Base-by-base conservation (phyloP, 2,329 filamentous ascomycete species). In the Arthrobotrys conoides region DNA sequence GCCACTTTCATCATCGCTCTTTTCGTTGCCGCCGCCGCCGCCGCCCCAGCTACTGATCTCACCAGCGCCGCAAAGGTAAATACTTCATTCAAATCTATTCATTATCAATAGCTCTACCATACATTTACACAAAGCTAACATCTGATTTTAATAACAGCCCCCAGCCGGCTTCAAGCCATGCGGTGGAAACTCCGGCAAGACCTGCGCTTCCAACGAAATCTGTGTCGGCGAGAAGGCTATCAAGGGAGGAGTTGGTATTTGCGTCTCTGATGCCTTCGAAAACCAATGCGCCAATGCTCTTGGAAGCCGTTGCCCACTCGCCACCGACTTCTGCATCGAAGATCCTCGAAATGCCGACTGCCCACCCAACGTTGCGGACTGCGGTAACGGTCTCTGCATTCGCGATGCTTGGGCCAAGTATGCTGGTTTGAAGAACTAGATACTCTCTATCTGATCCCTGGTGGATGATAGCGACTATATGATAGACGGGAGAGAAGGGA, bases 351-450 rank as follows among this genome's bases (percentile, higher is more conserved):
- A 61, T 61, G 46, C 61, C 71, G 41, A 75, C 71, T 75, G 71
- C 71, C 64, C 64, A 64, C 41, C 41, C 1, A 46, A 44, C 36
- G 64, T 75, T 33, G 55, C 69, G 53, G 71, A 75, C 46, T 75
- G 71, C 64, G 71, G 71, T 69, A 59, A 66, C 44, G 71, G 71
- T 57, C 63, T 75, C 55, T 75, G 71, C 64, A 48, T 75, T 9
- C 44, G 53, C 18, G 46, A n/a, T 30, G 18, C 49, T 12, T 63
- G 53, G 53, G 71, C 64, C 24, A 49, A 59, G 38, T 46, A 6
- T 18, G 36, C 46, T 22, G 70, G 64, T 38, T 64, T 75, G 64
- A 69, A 63, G 55, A 51, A 75, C 64, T 69, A 68, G 20, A 49
- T 49, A 12, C 36, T 16, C 8, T 44, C 57, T 44, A 16, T n/a